Base-by-base conservation (phyloP, 164 flowering plant genomes). In the Saururus chinensis region DNA sequence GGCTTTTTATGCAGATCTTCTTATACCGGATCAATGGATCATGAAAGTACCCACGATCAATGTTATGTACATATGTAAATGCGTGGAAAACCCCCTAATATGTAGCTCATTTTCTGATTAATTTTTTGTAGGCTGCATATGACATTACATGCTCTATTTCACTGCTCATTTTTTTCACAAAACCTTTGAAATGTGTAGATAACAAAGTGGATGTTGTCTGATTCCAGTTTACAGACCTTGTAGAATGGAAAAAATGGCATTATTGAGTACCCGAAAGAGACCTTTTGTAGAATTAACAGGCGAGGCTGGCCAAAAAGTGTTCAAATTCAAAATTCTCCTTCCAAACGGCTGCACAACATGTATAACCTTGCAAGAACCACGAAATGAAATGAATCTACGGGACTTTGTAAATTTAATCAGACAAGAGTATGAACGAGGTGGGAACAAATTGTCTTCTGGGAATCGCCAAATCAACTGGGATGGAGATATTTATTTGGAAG, bases 281-380 rank as follows among this genome's bases (percentile, higher is more conserved):
- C 20, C 60, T 20, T 9, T 56, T 10, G 26, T 9, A 1, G 60
- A 64, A 9, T 53, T 7, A 19, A 20, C 52, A 24, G 70, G 63
- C 25, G 71, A 57, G 7, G 68, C 57, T 1, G 64, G 12, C 0
- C 73, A 62, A 11, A 73, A 45, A 54, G 67, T 62, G 0, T 89
- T 75, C 66, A 74, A 67, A 57, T 85, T 89, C 65, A 77, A 71
- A 19, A 60, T 89, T 7, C 70, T 87, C 13, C 65, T 89, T 61
- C 89, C 89, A 0, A 82, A 82, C 55, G 88, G 85, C 2, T 64
- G 69, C 0, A 70, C 68, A 30, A 63, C 79, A 1, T 69, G 14
- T 1, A 14, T 84, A 10, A 67, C 48, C 2, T 41, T 82, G 19
- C 54, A 54, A 19, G 71, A 72, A 4, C 74, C 80, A 0, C 51